Evolutionary conservation across 23 red algal species (phyloP).

Genomic region (Gracilariopsis chorda): DNA sequence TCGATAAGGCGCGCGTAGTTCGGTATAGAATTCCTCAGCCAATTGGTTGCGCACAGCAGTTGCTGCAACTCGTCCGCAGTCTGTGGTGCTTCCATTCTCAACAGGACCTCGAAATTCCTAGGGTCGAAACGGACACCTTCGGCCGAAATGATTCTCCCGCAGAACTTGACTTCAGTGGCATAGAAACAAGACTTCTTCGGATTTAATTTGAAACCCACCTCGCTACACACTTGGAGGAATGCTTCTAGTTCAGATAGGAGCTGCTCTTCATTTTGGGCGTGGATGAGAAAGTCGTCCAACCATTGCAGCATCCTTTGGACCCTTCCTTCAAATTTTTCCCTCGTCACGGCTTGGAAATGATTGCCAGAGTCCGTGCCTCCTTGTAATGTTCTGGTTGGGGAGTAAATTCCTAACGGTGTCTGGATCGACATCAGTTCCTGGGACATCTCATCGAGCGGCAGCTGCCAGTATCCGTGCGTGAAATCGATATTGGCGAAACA

Average conservation of each 20-base stretch:
- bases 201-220: not conserved
- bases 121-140: not conserved
- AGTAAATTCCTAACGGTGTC: not conserved
- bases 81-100: not conserved
- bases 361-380: not conserved
- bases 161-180: not conserved
- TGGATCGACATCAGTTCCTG: slow-evolving; percentile 5
- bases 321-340: not conserved
- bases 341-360: not conserved
- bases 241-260: not conserved
- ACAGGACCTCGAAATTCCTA: not conserved
- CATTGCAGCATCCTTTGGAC: not conserved
- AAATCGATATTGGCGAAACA: not conserved
- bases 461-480: slow-evolving; percentile 12
- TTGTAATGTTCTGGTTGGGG: not conserved
- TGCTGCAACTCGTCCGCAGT: slow-evolving; percentile 5
- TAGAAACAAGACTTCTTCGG: not conserved
- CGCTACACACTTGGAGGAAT: not conserved
- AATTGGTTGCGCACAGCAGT: slow-evolving; percentile 2
- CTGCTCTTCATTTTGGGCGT: not conserved
- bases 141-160: not conserved
- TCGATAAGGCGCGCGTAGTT: not conserved
- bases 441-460: not conserved
- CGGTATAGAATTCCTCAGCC: not conserved
- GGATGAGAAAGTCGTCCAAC: slow-evolving; percentile 12